These are phyloP conservation scores for Coffea humblotiana DNA, from an alignment of 305 asterid species.

Conservation along the genomic window DNA sequence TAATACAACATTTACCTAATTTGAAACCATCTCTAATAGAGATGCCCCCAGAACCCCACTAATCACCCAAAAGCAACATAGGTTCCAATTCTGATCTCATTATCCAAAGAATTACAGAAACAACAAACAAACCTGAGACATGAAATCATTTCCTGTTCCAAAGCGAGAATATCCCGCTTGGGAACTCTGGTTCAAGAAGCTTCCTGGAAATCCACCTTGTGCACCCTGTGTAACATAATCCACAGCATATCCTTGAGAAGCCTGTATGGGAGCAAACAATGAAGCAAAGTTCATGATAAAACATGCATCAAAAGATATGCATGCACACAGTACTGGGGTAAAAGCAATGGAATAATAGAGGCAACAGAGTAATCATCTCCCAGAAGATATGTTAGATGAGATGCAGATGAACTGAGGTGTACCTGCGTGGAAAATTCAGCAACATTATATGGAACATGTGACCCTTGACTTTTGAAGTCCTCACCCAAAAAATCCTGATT, in stretches of 20 bases:
- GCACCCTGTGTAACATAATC: slow-evolving; percentile 83
- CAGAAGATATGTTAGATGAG: neutral
- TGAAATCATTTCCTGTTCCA: slow-evolving; percentile 89
- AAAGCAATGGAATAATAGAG: neutral
- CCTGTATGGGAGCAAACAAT: slow-evolving; percentile 40
- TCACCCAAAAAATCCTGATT: slow-evolving; percentile 91
- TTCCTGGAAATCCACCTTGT: slow-evolving; percentile 90
- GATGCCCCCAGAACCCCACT: neutral
- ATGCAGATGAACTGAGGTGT: neutral
- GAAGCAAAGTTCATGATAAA: slow-evolving; percentile 11
- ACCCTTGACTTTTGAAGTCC: slow-evolving; percentile 99
- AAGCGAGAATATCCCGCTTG: slow-evolving; percentile 94
- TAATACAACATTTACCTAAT: neutral
- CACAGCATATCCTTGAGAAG: slow-evolving; percentile 91
- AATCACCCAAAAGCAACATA: neutral
- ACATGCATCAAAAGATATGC: neutral
- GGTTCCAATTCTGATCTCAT: neutral
- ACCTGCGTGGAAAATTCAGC: slow-evolving; percentile 96
- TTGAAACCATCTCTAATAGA: neutral
- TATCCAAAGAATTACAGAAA: neutral
- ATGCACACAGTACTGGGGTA: neutral
- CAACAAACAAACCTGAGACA: slow-evolving; percentile 84
- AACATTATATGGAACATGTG: slow-evolving; percentile 91
- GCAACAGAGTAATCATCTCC: neutral
- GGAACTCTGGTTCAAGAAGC: slow-evolving; percentile 77